Percentiles rank a stretch among this genome's conserved stretches.
Evolutionary conservation across 2,329 filamentous ascomycete genomes (phyloP).

Genomic region (Fusarium sp.): DNA sequence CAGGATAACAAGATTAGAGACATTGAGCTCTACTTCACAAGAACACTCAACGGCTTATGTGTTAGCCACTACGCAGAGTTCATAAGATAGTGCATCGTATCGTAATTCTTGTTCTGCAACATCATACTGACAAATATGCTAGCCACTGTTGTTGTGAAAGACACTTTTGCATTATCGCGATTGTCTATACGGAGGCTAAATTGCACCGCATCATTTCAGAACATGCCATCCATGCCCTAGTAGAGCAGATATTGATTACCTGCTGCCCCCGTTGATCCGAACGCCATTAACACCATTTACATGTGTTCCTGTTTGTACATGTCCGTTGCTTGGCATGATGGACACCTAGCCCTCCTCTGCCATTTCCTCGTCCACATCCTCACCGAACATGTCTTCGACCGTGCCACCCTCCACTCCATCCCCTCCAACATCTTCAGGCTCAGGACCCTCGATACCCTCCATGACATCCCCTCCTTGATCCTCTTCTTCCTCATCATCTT

Average conservation of each 20-base stretch:
- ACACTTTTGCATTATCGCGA: not conserved
- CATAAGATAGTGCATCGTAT: not conserved
- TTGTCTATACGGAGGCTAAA: not conserved
- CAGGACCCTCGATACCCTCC: constrained; percentile 62
- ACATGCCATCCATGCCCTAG: not conserved
- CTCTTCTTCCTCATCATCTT: constrained; percentile 61
- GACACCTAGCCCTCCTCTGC: constrained; percentile 57
- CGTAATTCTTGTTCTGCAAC: not conserved
- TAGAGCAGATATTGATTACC: constrained; percentile 21
- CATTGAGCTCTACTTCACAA: too few species aligned
- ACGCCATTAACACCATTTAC: constrained; percentile 42
- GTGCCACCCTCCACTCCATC: constrained; percentile 66
- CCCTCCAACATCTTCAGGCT: constrained; percentile 60
- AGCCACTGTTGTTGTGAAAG: not conserved
- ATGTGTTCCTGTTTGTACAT: constrained; percentile 14
- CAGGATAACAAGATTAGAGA: too few species aligned
- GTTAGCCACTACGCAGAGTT: too few species aligned
- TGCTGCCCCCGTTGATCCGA: constrained; percentile 14
- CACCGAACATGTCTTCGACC: constrained; percentile 69
- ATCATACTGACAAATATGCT: not conserved
- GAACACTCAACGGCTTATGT: too few species aligned
- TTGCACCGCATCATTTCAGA: not conserved
- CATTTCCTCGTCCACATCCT: constrained; percentile 71
- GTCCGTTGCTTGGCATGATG: constrained; percentile 15
- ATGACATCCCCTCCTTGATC: constrained; percentile 63